Evolutionary conservation across 768 basidiomycete species (phyloP), one percentile per base, ranked within the genome.

Genomic region (Tricholoma bakamatsutake): DNA sequence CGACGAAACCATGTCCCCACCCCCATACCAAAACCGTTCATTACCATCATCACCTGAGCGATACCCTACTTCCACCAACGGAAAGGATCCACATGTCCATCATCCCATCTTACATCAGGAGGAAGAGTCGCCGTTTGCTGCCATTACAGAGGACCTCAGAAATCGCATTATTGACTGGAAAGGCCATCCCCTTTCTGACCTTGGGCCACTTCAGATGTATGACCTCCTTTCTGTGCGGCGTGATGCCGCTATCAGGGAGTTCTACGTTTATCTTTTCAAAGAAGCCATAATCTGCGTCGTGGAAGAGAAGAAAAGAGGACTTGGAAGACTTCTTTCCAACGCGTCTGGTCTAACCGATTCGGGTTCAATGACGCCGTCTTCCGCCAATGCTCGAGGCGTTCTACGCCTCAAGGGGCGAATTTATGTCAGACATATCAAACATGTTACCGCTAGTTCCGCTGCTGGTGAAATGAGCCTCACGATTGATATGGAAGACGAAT

Each of bases 271-370:
- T 73, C 81, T 99, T 27, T 99, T 98, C 82, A 88, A 88, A 65
- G 93, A 98, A 69, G 97, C 97, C 9, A 90, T 99, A 61, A 93
- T 99, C 57, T 99, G 97, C 69, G 93, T 98, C n/a, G 82, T 90
- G 17, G 95, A 98, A 69, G 96, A 99, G 72, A 92, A 87, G 76
- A 95, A 93, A 64, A 84, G 88, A 24, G 84, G 87, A 0, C 72
- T 94, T 2, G 84, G 87, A 7, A 81, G 87, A 27, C 76, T 93
- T 46, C 77, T 93, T 4, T 85, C 87, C 30, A 80, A 75, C 56
- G 84, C 85, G 0, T 80, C 83, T 4, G 72, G 75, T 3, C 73
- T 81, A 42, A 80, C 76, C 37, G 84, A 85, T 57, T 69, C 76
- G 3, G 71, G 76, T 11, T 79, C 80, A 34, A 73, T 73, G 5